These are phyloP conservation scores for Amanita brunnescens DNA, from an alignment of 768 basidiomycete species.

Conservation along the genomic window DNA sequence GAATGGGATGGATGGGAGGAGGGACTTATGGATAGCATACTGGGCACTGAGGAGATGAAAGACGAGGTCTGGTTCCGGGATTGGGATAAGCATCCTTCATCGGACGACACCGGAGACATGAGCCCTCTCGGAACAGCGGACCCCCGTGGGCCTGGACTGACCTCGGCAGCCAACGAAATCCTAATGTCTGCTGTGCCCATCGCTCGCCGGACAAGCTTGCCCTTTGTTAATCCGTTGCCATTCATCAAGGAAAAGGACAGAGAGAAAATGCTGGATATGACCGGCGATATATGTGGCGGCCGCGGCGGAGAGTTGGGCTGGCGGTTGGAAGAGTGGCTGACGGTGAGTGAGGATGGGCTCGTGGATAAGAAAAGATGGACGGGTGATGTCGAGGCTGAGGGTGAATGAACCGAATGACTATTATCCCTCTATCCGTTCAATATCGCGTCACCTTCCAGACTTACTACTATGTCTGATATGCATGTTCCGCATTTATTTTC, in stretches of 20 bases:
- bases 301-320: conserved; percentile 71
- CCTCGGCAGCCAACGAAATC: conserved; percentile 1
- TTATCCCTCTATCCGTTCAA: not conserved
- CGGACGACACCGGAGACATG: not conserved
- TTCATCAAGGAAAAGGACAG: conserved; percentile 54
- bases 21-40: conserved; percentile 64
- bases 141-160: not conserved
- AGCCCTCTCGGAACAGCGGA: conserved; percentile 5
- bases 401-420: not conserved
- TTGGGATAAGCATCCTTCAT: conserved; percentile 13
- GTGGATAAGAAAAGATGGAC: not conserved
- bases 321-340: conserved; percentile 68
- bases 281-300: conserved; percentile 73
- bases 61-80: conserved; percentile 56
- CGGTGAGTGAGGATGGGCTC: conserved; percentile 26
- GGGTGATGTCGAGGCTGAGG: not conserved
- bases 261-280: conserved; percentile 62
- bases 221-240: conserved; percentile 23
- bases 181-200: not conserved
- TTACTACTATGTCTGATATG: no score
- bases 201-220: not conserved
- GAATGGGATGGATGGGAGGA: conserved; percentile 95
- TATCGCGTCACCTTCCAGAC: no score
- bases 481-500: no score
- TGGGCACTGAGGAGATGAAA: conserved; percentile 64